Percentiles rank a stretch among this genome's conserved stretches.
These are phyloP conservation scores for Suillus americanus DNA, from an alignment of 768 basidiomycete species.

Conservation along the genomic window DNA sequence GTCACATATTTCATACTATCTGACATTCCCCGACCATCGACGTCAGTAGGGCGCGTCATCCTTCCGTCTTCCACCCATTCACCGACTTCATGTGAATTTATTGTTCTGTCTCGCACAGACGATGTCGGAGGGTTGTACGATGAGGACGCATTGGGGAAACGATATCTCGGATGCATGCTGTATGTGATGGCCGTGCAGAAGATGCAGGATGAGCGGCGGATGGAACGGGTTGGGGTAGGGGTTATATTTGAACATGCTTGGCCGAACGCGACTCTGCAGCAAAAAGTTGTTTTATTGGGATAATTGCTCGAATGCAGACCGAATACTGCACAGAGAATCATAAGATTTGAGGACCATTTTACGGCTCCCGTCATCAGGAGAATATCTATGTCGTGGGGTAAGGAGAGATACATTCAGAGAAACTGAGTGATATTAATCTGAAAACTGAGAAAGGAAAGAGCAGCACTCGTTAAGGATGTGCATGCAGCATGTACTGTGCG, in stretches of 20 bases:
- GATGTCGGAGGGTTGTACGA: conserved; percentile 13
- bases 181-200: conserved; percentile 22
- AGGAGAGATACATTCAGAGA: no score
- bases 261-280: background rate
- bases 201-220: background rate
- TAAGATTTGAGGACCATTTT: no score
- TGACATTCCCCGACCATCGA: background rate
- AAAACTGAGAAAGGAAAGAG: no score
- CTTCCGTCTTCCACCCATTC: conserved; percentile 16
- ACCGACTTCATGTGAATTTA: conserved; percentile 13
- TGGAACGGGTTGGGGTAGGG: conserved; percentile 25
- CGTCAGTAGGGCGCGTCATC: conserved; percentile 16
- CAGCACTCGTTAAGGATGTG: no score
- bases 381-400: no score
- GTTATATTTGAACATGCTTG: conserved; percentile 21
- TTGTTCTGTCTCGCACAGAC: conserved; percentile 19
- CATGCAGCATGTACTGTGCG: no score
- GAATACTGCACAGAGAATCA: no score
- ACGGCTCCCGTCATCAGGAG: no score
- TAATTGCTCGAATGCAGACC: background rate
- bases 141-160: conserved; percentile 10
- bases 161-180: conserved; percentile 17
- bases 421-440: no score
- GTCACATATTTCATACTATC: conserved; percentile 16
- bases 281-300: background rate